Percentiles rank a stretch among this genome's conserved stretches.
phyloP scores from a whole-genome alignment of 176 grass and related monocot genomes.

The Coix lacrymajobi region DNA sequence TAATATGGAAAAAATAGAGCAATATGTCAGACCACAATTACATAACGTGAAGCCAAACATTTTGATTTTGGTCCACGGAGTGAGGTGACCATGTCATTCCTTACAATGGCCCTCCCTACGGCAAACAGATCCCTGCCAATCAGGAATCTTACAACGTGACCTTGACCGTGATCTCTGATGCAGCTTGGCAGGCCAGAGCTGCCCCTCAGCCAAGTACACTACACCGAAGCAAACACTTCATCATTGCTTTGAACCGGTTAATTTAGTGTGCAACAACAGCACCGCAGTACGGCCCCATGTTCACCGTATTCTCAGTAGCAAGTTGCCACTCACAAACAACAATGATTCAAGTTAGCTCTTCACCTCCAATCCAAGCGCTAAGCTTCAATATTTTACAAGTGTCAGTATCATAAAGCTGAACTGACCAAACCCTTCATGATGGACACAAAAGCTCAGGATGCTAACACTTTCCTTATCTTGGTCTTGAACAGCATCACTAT shows the following conservation, averaged over 20 bases:
- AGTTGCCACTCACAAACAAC: not conserved
- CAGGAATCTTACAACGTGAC: slow-evolving; percentile 34
- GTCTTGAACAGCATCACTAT: slow-evolving; percentile 83
- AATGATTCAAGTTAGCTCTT: slow-evolving; percentile 20
- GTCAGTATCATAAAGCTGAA: not conserved
- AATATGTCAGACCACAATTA: not conserved
- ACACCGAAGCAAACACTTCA: slow-evolving; percentile 1
- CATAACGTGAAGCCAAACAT: not conserved
- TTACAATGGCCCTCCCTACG: not conserved
- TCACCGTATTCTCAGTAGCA: slow-evolving; percentile 7
- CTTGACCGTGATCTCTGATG: slow-evolving; percentile 27
- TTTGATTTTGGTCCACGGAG: not conserved
- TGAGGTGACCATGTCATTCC: not conserved
- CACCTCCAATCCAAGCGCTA: not conserved
- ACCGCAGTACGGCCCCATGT: not conserved
- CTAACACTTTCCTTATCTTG: slow-evolving; percentile 50
- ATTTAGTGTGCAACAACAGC: not conserved
- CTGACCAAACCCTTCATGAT: slow-evolving; percentile 14
- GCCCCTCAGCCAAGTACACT: slow-evolving; percentile 5
- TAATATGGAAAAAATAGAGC: not conserved
- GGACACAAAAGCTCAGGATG: slow-evolving; percentile 20
- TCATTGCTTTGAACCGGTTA: slow-evolving; percentile 20
- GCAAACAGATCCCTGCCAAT: slow-evolving; percentile 11
- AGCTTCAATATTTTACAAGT: slow-evolving; percentile 15
- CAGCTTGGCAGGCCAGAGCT: slow-evolving; percentile 36